Conservation (phyloP, 2,329 filamentous ascomycete species). For the Chaetomiaceae sp. region DNA sequence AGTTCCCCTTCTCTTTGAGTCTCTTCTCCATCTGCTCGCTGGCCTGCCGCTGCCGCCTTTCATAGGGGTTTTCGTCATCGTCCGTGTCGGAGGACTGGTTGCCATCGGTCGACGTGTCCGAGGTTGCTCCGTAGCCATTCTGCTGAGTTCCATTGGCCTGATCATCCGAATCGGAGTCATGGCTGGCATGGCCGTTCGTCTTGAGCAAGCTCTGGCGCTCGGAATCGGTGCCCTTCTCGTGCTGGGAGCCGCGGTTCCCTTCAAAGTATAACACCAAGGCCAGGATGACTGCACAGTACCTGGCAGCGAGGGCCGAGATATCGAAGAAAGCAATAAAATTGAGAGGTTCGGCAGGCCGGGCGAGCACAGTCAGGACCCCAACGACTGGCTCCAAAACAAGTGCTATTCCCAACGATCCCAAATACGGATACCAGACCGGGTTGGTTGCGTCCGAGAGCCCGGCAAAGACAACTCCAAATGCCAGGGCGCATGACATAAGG, state of each 20-base stretch:
- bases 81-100: conserved; percentile 32
- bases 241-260: conserved; percentile 18
- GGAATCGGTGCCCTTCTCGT: conserved; percentile 41
- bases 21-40: conserved; percentile 61
- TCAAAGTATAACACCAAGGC: conserved; percentile 33
- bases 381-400: conserved; percentile 51
- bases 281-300: conserved; percentile 35
- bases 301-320: conserved; percentile 30
- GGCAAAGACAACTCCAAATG: conserved; percentile 59
- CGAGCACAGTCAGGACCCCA: conserved; percentile 29
- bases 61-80: conserved; percentile 51
- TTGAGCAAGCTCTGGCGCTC: conserved; percentile 57
- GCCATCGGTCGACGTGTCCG: conserved; percentile 21
- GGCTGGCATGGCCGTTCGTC: conserved; percentile 33
- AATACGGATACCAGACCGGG: conserved; percentile 59
- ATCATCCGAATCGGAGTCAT: conserved; percentile 25
- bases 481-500: conserved; percentile 56
- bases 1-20: conserved; percentile 69
- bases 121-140: conserved; percentile 40
- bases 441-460: conserved; percentile 48
- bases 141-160: conserved; percentile 1
- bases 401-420: conserved; percentile 58
- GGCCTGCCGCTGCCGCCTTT: conserved; percentile 48
- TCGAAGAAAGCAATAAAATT: conserved; percentile 28
- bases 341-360: conserved; percentile 4